These are phyloP conservation scores for Linderina pennispora DNA, from an alignment of 192 early-diverging fungal genomes.

Conservation along the genomic window DNA sequence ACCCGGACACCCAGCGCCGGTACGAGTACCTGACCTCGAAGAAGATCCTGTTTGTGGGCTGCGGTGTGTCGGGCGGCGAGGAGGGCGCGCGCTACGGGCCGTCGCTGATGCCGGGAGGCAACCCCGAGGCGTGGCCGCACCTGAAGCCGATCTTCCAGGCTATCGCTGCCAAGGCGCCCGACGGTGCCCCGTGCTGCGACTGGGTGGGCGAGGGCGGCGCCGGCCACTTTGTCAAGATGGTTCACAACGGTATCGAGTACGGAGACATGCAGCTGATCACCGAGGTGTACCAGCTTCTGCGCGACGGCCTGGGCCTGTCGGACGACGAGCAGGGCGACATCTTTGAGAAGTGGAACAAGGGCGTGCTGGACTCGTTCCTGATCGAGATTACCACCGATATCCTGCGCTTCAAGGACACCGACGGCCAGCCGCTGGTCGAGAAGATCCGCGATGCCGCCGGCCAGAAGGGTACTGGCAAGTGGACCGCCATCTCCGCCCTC, in stretches of 20 bases:
- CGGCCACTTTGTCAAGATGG: constrained; percentile 99
- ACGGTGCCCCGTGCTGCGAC: constrained; percentile 91
- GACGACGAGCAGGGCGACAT: constrained; percentile 87
- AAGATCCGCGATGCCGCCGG: constrained; percentile 96
- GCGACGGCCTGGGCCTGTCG: constrained; percentile 72
- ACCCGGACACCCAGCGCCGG: constrained; percentile 90
- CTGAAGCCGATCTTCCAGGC: constrained; percentile 97
- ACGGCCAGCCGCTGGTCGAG: constrained; percentile 81
- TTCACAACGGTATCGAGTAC: constrained; percentile 99
- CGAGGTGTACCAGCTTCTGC: constrained; percentile 92
- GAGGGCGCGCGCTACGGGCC: constrained; percentile 97
- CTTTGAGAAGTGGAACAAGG: constrained; percentile 95
- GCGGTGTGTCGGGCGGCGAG: constrained; percentile 98
- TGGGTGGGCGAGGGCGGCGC: constrained; percentile 98
- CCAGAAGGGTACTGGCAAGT: constrained; percentile 97
- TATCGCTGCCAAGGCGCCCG: constrained; percentile 80
- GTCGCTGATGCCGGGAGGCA: constrained; percentile 96
- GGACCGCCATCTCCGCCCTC: constrained; percentile 94
- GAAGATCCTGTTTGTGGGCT: constrained; percentile 92
- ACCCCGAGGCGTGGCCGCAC: constrained; percentile 84
- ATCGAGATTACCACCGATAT: constrained; percentile 96
- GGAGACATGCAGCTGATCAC: constrained; percentile 99
- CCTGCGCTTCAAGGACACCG: constrained; percentile 86
- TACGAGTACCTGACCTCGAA: constrained; percentile 82
- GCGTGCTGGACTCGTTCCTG: constrained; percentile 93